Conservation (phyloP, 192 early-diverging fungal species). For the Coemansia sp. region DNA sequence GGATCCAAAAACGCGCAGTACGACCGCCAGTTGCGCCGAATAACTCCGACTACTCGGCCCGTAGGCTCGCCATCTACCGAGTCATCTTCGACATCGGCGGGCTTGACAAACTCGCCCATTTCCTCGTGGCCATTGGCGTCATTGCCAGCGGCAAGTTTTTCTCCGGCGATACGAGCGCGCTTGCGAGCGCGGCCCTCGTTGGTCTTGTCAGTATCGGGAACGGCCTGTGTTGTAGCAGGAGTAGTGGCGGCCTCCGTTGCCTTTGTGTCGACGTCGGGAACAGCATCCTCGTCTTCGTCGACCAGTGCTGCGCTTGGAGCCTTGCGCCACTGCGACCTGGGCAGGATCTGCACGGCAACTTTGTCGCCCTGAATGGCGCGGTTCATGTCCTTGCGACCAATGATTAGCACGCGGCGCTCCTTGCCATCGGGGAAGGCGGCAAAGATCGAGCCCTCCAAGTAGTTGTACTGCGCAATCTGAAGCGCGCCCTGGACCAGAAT, state of each 20-base stretch:
- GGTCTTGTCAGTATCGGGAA: conserved; percentile 8
- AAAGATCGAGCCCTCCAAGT: conserved; percentile 77
- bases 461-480: conserved; percentile 82
- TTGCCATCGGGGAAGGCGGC: conserved; percentile 70
- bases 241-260: not conserved
- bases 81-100: conserved; percentile 18
- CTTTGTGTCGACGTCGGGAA: conserved; percentile 29
- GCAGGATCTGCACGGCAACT: conserved; percentile 83
- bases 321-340: conserved; percentile 80
- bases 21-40: conserved; percentile 92
- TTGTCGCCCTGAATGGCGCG: conserved; percentile 90
- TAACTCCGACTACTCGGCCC: conserved; percentile 85
- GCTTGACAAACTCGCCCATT: conserved; percentile 18
- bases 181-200: conserved; percentile 15
- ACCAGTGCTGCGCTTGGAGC: conserved; percentile 67
- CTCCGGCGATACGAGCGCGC: conserved; percentile 26
- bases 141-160: not conserved
- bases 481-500: conserved; percentile 78
- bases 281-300: conserved; percentile 65
- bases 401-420: conserved; percentile 70
- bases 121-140: not conserved
- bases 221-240: not conserved
- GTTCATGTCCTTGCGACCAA: conserved; percentile 83
- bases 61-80: conserved; percentile 62
- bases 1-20: conserved; percentile 90